A percentile compares a stretch with the other conserved stretches of the same genome.
phyloP scores from a whole-genome alignment of 2,329 filamentous ascomycete genomes.

The Clarireedia monteithiana region DNA sequence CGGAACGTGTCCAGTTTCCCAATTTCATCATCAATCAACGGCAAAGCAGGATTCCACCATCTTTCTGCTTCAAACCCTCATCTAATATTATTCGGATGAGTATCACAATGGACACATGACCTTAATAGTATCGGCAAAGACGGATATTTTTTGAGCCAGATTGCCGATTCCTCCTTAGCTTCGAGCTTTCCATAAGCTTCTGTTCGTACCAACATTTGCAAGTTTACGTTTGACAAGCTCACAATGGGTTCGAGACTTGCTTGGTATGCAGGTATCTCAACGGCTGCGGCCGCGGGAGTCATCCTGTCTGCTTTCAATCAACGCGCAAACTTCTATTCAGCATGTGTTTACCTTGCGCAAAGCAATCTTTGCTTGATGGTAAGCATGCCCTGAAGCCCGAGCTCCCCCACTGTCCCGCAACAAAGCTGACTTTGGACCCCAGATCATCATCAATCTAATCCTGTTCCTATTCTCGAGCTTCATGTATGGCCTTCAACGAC shows the following conservation, averaged over 20 bases:
- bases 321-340: slow-evolving; percentile 95
- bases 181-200: background rate
- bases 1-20: slow-evolving; percentile 8
- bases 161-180: background rate
- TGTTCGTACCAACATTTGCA: background rate
- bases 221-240: background rate
- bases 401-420: background rate
- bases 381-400: slow-evolving; percentile 24
- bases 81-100: background rate
- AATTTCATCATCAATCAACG: background rate
- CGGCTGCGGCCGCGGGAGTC: slow-evolving; percentile 74
- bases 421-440: slow-evolving; percentile 1
- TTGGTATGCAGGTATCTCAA: slow-evolving; percentile 55
- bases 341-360: slow-evolving; percentile 92
- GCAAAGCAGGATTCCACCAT: background rate
- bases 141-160: background rate
- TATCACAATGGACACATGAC: background rate
- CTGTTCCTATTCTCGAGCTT: slow-evolving; percentile 74
- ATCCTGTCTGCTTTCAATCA: slow-evolving; percentile 88
- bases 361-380: slow-evolving; percentile 94
- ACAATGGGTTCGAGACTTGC: slow-evolving; percentile 32
- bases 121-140: background rate
- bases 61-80: too few species aligned
- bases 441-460: slow-evolving; percentile 88
- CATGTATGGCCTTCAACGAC: slow-evolving; percentile 78